A percentile compares a stretch with the other conserved stretches of the same genome.
These are phyloP conservation scores for Iris macrosiphon DNA, from an alignment of 106 monocot species.

Conservation along the genomic window DNA sequence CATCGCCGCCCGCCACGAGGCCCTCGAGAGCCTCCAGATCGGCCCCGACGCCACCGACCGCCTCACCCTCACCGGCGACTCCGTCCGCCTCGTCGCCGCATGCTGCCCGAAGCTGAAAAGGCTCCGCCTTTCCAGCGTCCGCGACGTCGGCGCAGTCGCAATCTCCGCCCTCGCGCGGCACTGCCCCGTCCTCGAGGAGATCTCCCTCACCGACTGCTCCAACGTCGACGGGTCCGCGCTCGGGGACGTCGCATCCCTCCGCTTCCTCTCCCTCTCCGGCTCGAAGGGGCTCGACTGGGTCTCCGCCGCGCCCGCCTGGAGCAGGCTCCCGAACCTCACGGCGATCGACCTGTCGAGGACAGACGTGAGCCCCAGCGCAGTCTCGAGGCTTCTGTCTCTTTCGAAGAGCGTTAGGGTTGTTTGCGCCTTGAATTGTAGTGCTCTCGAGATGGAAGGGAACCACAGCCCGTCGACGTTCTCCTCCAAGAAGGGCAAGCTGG, in stretches of 20 bases:
- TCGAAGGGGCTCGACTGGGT: constrained; percentile 14
- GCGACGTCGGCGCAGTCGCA: constrained; percentile 13
- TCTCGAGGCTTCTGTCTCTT: constrained; percentile 37
- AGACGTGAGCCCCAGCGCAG: constrained; percentile 41
- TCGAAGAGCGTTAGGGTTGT: constrained; percentile 72
- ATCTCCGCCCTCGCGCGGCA: constrained; percentile 12
- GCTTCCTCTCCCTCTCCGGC: constrained; percentile 9
- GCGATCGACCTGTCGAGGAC: constrained; percentile 86
- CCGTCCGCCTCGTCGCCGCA: constrained; percentile 7
- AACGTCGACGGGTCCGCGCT: constrained; percentile 10
- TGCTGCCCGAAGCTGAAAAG: constrained; percentile 10
- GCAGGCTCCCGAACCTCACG: constrained; percentile 29
- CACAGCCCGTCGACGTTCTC: constrained; percentile 23
- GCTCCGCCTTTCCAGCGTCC: constrained; percentile 7
- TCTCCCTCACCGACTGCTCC: constrained; percentile 7
- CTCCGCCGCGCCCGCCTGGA: constrained; percentile 8
- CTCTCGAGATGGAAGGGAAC: constrained; percentile 41
- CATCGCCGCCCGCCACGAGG: constrained; percentile 16
- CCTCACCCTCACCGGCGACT: constrained; percentile 8
- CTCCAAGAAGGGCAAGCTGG: constrained; percentile 48
- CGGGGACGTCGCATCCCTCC: constrained; percentile 11
- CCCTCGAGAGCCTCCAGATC: constrained; percentile 13
- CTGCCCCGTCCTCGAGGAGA: constrained; percentile 9
- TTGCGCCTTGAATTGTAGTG: constrained; percentile 58
- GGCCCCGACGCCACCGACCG: constrained; percentile 12